A percentile compares a stretch with the other conserved stretches of the same genome.
These are phyloP conservation scores for Panicum virgatum DNA, from an alignment of 202 grass and related monocot species.

Conservation along the genomic window DNA sequence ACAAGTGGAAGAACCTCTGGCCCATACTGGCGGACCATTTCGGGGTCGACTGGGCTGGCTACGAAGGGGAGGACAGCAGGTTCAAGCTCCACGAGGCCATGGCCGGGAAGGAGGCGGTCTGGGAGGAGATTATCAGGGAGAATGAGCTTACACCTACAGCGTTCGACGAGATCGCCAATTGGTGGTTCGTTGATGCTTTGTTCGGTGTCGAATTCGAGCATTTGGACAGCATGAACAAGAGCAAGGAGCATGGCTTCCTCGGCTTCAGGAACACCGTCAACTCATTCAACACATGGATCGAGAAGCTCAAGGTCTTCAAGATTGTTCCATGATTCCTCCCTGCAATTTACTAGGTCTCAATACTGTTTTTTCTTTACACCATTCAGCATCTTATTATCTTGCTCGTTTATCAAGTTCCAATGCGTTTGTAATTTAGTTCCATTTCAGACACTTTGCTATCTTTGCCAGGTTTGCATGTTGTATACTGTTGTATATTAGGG, in stretches of 20 bases:
- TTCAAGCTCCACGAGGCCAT: slow-evolving; percentile 63
- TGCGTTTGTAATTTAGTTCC: slow-evolving; percentile 6
- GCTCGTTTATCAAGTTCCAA: background rate
- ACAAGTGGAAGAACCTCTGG: slow-evolving; percentile 90
- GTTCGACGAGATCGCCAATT: slow-evolving; percentile 63
- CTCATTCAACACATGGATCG: slow-evolving; percentile 81
- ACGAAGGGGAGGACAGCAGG: slow-evolving; percentile 60
- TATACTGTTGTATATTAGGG: slow-evolving; percentile 37
- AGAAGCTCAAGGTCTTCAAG: slow-evolving; percentile 73
- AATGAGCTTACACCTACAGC: slow-evolving; percentile 48
- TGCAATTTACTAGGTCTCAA: background rate
- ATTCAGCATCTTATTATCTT: background rate
- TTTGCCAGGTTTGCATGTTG: slow-evolving; percentile 29
- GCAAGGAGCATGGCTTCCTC: slow-evolving; percentile 96
- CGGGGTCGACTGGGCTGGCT: slow-evolving; percentile 64
- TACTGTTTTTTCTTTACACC: background rate
- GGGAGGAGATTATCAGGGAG: slow-evolving; percentile 66
- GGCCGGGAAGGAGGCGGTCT: slow-evolving; percentile 59
- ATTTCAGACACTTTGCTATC: background rate
- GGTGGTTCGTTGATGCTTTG: slow-evolving; percentile 57
- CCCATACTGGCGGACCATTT: slow-evolving; percentile 67
- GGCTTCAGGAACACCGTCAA: slow-evolving; percentile 75
- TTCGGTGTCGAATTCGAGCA: slow-evolving; percentile 29
- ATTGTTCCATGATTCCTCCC: slow-evolving; percentile 59
- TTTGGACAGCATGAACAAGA: slow-evolving; percentile 90